Evolutionary conservation across 2,329 filamentous ascomycete species (phyloP).

Genomic region (Geosmithia putterillii): DNA sequence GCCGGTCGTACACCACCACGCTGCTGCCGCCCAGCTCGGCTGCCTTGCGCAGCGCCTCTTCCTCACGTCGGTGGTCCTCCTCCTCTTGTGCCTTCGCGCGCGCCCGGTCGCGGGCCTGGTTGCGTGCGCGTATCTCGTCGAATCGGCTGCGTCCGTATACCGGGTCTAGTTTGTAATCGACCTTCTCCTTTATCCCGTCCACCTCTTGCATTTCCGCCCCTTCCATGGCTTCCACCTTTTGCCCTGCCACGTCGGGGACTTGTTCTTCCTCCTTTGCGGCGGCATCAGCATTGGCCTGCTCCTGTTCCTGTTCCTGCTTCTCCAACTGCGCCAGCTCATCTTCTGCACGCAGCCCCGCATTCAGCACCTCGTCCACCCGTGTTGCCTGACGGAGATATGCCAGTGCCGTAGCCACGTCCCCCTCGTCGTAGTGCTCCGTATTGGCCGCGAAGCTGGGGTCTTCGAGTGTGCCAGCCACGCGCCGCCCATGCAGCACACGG

Average conservation of each 20-base stretch:
- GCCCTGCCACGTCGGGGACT: not conserved
- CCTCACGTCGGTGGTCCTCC: slow-evolving; percentile 23
- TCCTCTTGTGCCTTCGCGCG: slow-evolving; percentile 30
- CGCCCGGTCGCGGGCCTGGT: slow-evolving; percentile 35
- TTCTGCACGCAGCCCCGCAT: slow-evolving; percentile 49
- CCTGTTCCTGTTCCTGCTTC: slow-evolving; percentile 10
- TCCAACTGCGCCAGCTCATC: slow-evolving; percentile 43
- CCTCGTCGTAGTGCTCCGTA: slow-evolving; percentile 28
- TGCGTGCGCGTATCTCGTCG: slow-evolving; percentile 42
- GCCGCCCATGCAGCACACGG: slow-evolving; percentile 47
- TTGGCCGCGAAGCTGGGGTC: slow-evolving; percentile 40
- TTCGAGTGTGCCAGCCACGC: slow-evolving; percentile 51
- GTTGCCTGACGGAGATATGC: slow-evolving; percentile 41
- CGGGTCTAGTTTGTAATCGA: slow-evolving; percentile 24
- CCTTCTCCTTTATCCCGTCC: slow-evolving; percentile 3
- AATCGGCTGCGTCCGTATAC: slow-evolving; percentile 46
- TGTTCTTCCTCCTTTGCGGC: slow-evolving; percentile 7
- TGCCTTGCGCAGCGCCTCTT: slow-evolving; percentile 1
- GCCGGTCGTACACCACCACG: not conserved
- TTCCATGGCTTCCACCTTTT: not conserved
- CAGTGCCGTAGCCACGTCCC: slow-evolving; percentile 33
- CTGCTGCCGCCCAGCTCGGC: not conserved
- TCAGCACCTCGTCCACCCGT: slow-evolving; percentile 47
- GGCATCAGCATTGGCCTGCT: slow-evolving; percentile 7
- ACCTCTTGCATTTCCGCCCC: slow-evolving; percentile 6